These are phyloP conservation scores for Aureobasidium leucospermi DNA, from an alignment of 2,329 filamentous ascomycete genomes.

Conservation along the genomic window DNA sequence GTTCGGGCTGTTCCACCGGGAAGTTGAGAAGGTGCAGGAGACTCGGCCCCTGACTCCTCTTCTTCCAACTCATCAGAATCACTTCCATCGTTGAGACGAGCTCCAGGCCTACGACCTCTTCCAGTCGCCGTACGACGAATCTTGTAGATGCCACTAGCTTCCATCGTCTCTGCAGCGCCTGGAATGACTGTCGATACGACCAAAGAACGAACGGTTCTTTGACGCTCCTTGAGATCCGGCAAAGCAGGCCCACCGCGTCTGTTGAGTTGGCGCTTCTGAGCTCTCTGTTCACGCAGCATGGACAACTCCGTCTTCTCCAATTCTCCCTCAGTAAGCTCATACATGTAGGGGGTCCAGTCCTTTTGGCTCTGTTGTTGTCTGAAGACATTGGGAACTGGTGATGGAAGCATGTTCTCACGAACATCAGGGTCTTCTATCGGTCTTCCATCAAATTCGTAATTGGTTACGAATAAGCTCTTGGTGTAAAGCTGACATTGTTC, in stretches of 20 bases:
- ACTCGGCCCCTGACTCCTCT: slow-evolving; percentile 79
- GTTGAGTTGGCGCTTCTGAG: slow-evolving; percentile 93
- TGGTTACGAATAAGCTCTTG: slow-evolving; percentile 83
- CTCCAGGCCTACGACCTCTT: slow-evolving; percentile 50
- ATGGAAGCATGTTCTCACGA: slow-evolving; percentile 74
- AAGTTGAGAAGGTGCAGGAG: slow-evolving; percentile 66
- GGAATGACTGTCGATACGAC: slow-evolving; percentile 89
- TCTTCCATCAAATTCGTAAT: slow-evolving; percentile 89
- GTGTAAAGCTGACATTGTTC: slow-evolving; percentile 95
- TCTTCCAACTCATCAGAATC: slow-evolving; percentile 90
- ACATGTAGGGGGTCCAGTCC: slow-evolving; percentile 87
- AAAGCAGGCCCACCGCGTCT: slow-evolving; percentile 83
- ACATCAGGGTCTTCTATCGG: slow-evolving; percentile 90
- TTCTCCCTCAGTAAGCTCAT: slow-evolving; percentile 85
- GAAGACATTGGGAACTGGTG: slow-evolving; percentile 76
- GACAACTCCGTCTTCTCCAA: slow-evolving; percentile 86
- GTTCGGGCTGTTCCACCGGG: slow-evolving; percentile 67
- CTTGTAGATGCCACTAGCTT: slow-evolving; percentile 84
- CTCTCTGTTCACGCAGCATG: slow-evolving; percentile 85
- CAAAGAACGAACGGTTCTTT: slow-evolving; percentile 85
- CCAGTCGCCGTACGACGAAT: slow-evolving; percentile 34
- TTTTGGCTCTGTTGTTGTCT: slow-evolving; percentile 87
- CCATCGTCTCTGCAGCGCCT: slow-evolving; percentile 69
- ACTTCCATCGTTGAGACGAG: slow-evolving; percentile 46
- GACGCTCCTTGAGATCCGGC: slow-evolving; percentile 92